These are phyloP conservation scores for Candida michaelii DNA, from an alignment of 805 yeast species.

Conservation along the genomic window DNA sequence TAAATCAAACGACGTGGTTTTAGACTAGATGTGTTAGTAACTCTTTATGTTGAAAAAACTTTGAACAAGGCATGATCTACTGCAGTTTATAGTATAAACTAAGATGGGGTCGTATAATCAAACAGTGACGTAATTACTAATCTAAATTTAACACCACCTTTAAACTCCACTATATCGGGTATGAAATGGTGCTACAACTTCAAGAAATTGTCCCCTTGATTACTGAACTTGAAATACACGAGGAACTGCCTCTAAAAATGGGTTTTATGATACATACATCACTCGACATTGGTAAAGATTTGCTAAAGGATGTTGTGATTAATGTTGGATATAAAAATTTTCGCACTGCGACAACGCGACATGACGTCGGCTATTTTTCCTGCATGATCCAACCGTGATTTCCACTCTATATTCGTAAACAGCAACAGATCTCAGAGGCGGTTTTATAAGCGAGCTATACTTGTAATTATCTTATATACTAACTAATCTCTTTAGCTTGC, in stretches of 20 bases:
- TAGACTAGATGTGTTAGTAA: conserved; percentile 18
- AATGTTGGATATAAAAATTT: conserved; percentile 6
- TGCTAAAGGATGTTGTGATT: conserved; percentile 1
- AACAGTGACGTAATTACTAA: conserved; percentile 9
- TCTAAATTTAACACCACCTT: neutral
- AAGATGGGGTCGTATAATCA: neutral
- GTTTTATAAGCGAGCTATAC: no score
- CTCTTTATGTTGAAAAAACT: conserved; percentile 23
- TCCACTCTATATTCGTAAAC: neutral
- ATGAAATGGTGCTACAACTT: neutral
- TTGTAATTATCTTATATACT: no score
- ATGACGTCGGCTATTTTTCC: conserved; percentile 1
- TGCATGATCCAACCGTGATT: neutral
- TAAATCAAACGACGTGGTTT: conserved; percentile 56
- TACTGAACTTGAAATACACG: neutral
- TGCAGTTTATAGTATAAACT: neutral
- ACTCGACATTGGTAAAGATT: conserved; percentile 13
- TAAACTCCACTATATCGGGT: neutral
- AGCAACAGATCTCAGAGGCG: no score
- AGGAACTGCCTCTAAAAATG: neutral
- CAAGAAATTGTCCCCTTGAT: neutral
- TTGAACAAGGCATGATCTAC: no score
- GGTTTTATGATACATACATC: conserved; percentile 16
- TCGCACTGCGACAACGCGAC: conserved; percentile 9
- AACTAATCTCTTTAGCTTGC: conserved; percentile 19